These are phyloP conservation scores for Cladorrhinum sp. DNA, from an alignment of 2,329 filamentous ascomycete species.

Conservation along the genomic window DNA sequence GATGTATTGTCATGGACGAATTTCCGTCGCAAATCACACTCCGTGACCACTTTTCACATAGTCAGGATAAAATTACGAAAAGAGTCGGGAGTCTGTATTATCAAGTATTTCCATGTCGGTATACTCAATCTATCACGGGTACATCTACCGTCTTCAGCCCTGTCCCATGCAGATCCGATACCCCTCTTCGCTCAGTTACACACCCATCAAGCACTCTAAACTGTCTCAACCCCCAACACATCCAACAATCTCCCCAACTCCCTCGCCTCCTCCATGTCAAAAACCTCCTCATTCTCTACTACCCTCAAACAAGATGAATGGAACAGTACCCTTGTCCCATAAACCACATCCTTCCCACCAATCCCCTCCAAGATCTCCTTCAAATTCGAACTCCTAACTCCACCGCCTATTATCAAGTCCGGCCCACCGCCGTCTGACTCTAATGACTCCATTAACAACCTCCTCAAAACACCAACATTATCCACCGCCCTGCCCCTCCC, in stretches of 20 bases:
- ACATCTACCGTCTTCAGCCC: no score
- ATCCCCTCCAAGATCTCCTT: conserved; percentile 26
- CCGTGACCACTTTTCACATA: no score
- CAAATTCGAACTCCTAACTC: conserved; percentile 45
- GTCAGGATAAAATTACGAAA: no score
- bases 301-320: conserved; percentile 46
- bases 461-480: conserved; percentile 39
- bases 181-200: no score
- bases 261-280: conserved; percentile 21
- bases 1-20: no score
- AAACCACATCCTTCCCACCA: conserved; percentile 14
- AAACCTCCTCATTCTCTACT: neutral
- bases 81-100: no score
- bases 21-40: no score
- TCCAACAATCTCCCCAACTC: conserved; percentile 3
- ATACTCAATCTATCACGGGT: no score
- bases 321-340: conserved; percentile 36
- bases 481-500: conserved; percentile 41
- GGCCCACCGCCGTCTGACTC: conserved; percentile 24
- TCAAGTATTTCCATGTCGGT: no score
- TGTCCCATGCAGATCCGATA: no score
- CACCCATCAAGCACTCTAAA: neutral
- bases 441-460: conserved; percentile 39
- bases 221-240: neutral
- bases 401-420: conserved; percentile 53